Percentiles rank a stretch among this genome's conserved stretches.
Evolutionary conservation across 2,329 filamentous ascomycete species (phyloP).

Genomic region (Grosmannia huntii): DNA sequence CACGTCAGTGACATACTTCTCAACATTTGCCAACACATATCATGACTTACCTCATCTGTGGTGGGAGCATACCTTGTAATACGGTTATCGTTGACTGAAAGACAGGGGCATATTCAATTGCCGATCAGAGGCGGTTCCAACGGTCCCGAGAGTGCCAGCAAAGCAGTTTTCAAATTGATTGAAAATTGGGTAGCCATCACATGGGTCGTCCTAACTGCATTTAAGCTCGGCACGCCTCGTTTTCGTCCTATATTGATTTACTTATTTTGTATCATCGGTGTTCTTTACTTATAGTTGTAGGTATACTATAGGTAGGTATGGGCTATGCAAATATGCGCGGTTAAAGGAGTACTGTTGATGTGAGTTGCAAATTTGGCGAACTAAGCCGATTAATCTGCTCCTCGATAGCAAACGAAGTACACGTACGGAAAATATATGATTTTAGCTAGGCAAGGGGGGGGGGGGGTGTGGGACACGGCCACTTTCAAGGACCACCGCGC

Average conservation of each 20-base stretch:
- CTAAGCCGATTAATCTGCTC: neutral
- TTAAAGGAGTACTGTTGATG: neutral
- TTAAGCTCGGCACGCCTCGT: neutral
- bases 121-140: neutral
- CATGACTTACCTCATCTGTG: neutral
- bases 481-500: neutral
- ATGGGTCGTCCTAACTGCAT: neutral
- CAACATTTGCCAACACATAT: neutral
- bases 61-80: neutral
- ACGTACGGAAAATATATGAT: neutral
- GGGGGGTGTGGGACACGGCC: neutral
- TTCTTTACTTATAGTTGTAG: neutral
- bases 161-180: slow-evolving; percentile 1
- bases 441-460: neutral
- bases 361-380: neutral
- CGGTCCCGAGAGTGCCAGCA: slow-evolving; percentile 2
- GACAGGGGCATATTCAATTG: neutral
- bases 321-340: neutral
- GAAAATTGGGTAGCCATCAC: slow-evolving; percentile 5
- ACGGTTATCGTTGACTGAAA: neutral
- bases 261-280: neutral
- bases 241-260: neutral
- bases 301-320: neutral
- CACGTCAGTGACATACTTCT: neutral
- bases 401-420: neutral